A percentile compares a stretch with the other conserved stretches of the same genome.
Conservation (phyloP, 371 early-diverging fungal genomes). For the Rhizomucor miehei region DNA sequence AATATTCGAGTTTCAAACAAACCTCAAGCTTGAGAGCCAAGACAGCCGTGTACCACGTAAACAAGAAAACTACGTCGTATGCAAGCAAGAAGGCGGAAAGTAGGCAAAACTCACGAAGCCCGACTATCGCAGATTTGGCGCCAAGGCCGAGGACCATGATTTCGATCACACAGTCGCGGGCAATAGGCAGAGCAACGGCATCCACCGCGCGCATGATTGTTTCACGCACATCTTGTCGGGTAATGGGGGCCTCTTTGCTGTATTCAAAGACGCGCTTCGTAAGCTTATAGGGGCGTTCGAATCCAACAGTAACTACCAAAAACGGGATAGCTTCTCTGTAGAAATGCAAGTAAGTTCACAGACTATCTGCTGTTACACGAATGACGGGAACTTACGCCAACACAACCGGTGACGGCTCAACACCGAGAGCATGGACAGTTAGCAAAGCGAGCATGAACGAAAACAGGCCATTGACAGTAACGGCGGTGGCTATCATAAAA, state of each 20-base stretch:
- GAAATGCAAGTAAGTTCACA: neutral
- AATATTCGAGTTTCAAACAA: slow-evolving; percentile 1
- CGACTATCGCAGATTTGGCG: slow-evolving; percentile 68
- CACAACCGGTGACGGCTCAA: slow-evolving; percentile 60
- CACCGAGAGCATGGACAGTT: slow-evolving; percentile 56
- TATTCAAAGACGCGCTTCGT: slow-evolving; percentile 69
- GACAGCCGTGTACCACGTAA: slow-evolving; percentile 80
- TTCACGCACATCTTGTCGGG: slow-evolving; percentile 47
- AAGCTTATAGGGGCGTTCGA: slow-evolving; percentile 82
- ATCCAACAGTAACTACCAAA: slow-evolving; percentile 85
- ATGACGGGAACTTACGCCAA: slow-evolving; percentile 38
- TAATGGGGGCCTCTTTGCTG: slow-evolving; percentile 23
- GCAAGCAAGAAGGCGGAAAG: slow-evolving; percentile 72
- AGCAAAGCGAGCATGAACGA: slow-evolving; percentile 72
- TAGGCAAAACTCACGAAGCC: slow-evolving; percentile 75
- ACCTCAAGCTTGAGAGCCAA: slow-evolving; percentile 84
- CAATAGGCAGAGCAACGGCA: slow-evolving; percentile 56
- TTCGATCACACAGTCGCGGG: slow-evolving; percentile 78
- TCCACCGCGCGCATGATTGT: slow-evolving; percentile 66
- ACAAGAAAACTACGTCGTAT: slow-evolving; percentile 78
- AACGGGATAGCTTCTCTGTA: slow-evolving; percentile 81
- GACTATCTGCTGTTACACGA: slow-evolving; percentile 2
- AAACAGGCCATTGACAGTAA: slow-evolving; percentile 62
- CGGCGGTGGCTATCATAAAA: slow-evolving; percentile 35
- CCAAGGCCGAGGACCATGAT: slow-evolving; percentile 73